Percentiles rank a stretch among this genome's conserved stretches.
Conservation (phyloP, 768 basidiomycete genomes). For the Termitomyces bulborhizus region DNA sequence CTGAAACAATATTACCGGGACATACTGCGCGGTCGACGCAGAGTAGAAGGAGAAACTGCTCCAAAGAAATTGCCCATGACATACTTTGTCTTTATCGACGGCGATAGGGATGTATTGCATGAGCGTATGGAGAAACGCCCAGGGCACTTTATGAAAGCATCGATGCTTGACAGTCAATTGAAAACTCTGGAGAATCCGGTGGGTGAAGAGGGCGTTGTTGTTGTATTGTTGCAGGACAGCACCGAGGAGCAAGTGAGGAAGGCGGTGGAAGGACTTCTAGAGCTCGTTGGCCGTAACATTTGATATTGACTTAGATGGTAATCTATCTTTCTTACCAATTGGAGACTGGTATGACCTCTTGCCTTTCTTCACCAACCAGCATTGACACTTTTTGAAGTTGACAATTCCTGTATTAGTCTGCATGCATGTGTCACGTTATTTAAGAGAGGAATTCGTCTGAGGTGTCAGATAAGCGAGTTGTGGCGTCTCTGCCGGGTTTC, state of each 20-base stretch:
- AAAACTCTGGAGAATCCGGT: conserved; percentile 62
- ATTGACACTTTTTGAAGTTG: not conserved
- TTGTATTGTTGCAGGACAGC: conserved; percentile 45
- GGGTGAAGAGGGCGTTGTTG: conserved; percentile 63
- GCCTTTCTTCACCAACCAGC: too few relatives aligned
- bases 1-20: conserved; percentile 79
- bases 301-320: not conserved
- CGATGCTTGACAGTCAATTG: conserved; percentile 79
- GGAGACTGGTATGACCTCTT: not conserved
- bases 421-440: not conserved
- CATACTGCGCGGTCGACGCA: conserved; percentile 55
- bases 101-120: conserved; percentile 44
- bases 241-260: conserved; percentile 50
- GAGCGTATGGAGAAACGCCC: conserved; percentile 58
- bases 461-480: not conserved
- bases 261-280: conserved; percentile 36
- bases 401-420: too few relatives aligned
- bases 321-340: not conserved
- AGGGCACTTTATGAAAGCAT: conserved; percentile 81
- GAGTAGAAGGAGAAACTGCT: not conserved
- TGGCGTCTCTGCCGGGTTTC: not conserved
- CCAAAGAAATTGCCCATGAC: conserved; percentile 36
- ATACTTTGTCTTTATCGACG: conserved; percentile 78
- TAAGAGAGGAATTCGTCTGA: too few relatives aligned
- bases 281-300: conserved; percentile 8